phyloP scores from a whole-genome alignment of 495 filamentous ascomycete genomes.

The Barbatosphaeria neglecta region DNA sequence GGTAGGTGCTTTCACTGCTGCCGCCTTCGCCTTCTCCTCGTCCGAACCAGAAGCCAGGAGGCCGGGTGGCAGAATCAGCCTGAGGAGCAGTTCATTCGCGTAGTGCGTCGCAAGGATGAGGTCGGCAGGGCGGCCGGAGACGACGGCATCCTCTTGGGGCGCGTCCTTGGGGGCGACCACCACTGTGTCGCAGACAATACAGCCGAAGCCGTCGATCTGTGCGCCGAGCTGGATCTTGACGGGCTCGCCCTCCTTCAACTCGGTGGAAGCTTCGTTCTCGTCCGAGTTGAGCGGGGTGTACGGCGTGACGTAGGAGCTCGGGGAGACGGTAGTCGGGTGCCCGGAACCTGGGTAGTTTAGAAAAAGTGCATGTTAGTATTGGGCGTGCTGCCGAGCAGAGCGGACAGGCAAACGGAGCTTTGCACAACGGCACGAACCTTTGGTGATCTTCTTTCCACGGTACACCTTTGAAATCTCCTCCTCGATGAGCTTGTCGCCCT shows the following conservation, averaged over 20 bases:
- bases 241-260: slow-evolving; percentile 71
- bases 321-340: slow-evolving; percentile 93
- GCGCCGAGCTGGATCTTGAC: slow-evolving; percentile 96
- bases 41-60: slow-evolving; percentile 72
- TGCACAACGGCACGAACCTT: slow-evolving; percentile 64
- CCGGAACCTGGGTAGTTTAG: slow-evolving; percentile 51
- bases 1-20: slow-evolving; percentile 63
- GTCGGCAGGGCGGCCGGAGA: slow-evolving; percentile 69
- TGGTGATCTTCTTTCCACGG: slow-evolving; percentile 91
- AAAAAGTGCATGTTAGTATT: background rate
- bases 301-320: slow-evolving; percentile 86
- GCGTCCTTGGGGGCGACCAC: slow-evolving; percentile 49
- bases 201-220: slow-evolving; percentile 94
- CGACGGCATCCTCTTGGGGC: slow-evolving; percentile 34
- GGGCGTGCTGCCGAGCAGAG: background rate
- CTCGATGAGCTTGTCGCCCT: slow-evolving; percentile 87
- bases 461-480: slow-evolving; percentile 93
- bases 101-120: slow-evolving; percentile 85
- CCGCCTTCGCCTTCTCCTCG: slow-evolving; percentile 89
- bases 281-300: slow-evolving; percentile 88
- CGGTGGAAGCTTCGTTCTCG: slow-evolving; percentile 63
- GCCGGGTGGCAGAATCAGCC: slow-evolving; percentile 82
- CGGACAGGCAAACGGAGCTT: background rate
- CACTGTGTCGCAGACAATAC: slow-evolving; percentile 91
- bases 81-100: slow-evolving; percentile 86